phyloP scores from a whole-genome alignment of 1,284 basidiomycete genomes.

The Dichomitus squalens region DNA sequence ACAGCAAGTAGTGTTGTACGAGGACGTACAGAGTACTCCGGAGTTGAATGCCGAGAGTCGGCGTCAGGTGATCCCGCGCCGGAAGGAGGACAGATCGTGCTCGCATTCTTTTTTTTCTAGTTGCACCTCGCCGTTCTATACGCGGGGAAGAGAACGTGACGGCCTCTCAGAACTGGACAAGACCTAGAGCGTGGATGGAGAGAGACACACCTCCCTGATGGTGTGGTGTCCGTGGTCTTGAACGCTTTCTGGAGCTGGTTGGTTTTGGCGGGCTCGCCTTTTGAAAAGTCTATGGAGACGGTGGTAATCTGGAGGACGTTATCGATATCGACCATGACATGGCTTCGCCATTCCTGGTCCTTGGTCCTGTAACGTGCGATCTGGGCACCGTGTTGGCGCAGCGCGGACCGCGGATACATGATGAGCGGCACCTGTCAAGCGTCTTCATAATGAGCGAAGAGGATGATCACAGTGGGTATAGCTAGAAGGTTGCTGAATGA shows the following conservation, averaged over 20 bases:
- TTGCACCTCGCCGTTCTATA: constrained; percentile 96
- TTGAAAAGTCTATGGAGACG: constrained; percentile 96
- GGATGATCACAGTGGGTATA: no score
- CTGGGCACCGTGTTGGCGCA: constrained; percentile 43
- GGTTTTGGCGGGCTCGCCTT: constrained; percentile 90
- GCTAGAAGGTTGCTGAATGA: no score
- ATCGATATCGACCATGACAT: constrained; percentile 92
- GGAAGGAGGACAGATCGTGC: constrained; percentile 83
- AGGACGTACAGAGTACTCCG: no score
- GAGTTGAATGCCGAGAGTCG: no score
- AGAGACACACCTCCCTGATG: constrained; percentile 74
- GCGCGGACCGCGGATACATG: no score
- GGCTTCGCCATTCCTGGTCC: constrained; percentile 94
- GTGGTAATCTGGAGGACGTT: constrained; percentile 98
- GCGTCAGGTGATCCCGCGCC: constrained; percentile 93
- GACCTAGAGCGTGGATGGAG: not conserved
- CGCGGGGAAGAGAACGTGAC: no score
- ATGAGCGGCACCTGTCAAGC: no score
- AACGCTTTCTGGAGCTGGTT: constrained; percentile 94
- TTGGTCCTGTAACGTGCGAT: constrained; percentile 99
- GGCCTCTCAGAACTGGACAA: not conserved
- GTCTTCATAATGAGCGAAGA: no score
- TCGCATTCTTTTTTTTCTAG: constrained; percentile 96
- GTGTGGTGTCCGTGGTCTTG: constrained; percentile 73
- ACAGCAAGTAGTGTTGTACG: no score